Conservation (phyloP, 192 early-diverging fungal genomes). For the Podila epicladia region DNA sequence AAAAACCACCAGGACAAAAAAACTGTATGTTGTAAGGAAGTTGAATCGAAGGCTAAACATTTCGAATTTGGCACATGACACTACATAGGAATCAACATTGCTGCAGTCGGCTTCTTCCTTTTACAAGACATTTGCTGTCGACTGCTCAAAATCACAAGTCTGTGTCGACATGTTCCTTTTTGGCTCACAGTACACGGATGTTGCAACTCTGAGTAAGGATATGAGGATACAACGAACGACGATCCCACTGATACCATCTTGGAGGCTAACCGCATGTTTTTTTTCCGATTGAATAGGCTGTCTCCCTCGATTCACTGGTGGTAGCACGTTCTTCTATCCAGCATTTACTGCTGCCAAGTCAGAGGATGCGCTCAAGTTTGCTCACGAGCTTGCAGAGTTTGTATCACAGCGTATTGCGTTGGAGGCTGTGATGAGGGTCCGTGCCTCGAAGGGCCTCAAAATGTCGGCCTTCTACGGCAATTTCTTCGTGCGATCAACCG, state of each 20-base stretch:
- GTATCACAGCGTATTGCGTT: slow-evolving; percentile 82
- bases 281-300: slow-evolving; percentile 57
- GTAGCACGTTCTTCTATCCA: slow-evolving; percentile 90
- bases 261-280: background rate
- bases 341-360: slow-evolving; percentile 83
- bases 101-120: slow-evolving; percentile 85
- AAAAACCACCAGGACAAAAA: background rate
- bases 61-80: too few species aligned
- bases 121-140: slow-evolving; percentile 93
- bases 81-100: slow-evolving; percentile 70
- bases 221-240: too few species aligned
- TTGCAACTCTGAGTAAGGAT: slow-evolving; percentile 84
- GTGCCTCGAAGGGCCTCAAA: slow-evolving; percentile 88
- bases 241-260: too few species aligned
- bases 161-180: slow-evolving; percentile 91
- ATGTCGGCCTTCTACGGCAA: slow-evolving; percentile 96
- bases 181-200: slow-evolving; percentile 84
- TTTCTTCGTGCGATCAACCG: slow-evolving; percentile 96
- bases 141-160: slow-evolving; percentile 91
- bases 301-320: slow-evolving; percentile 87
- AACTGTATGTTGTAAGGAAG: too few species aligned
- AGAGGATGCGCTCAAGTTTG: slow-evolving; percentile 87
- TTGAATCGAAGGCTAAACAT: too few species aligned
- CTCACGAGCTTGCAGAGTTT: slow-evolving; percentile 83
- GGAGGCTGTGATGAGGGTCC: slow-evolving; percentile 93